Base-by-base conservation (phyloP, 148 eudicot species). In the Rhododendron williamsianum region DNA sequence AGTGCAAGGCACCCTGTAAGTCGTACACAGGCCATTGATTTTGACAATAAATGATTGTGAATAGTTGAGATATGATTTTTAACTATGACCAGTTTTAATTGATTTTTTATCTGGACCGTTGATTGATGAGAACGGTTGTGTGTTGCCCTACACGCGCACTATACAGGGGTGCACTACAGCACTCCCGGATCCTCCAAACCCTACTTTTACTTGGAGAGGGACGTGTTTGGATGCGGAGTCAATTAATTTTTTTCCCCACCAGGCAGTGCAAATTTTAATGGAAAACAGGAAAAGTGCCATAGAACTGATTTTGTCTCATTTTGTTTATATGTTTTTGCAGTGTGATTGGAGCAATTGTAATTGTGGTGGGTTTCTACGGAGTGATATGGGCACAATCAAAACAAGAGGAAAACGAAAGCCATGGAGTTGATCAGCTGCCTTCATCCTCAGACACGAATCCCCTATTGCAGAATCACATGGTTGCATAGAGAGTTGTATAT, bases 371-470 rank as follows among this genome's bases (percentile, higher is more conserved):
- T 9, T 88, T 88, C 54, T 88, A 88, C 78, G 87, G 85, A 43
- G 88, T 83, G 52, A 83, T 88, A 10, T 88, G 90, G 90, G 76
- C 90, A 30, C 90, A 88, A 60, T 80, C 88, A 43, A 88, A 86
- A 79, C 88, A 83, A 74, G 52, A 82, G 36, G 78, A 76, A 13
- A 79, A 76, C 51, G 76, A n/a, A 58, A 45, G 7, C 2, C n/a
- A 58, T 54, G 5, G 35, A 23, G 19, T 33, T 27, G 58, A 82
- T 72, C 2, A 16, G 46, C 76, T 82, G 80, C 81, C 84, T 51
- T 85, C 80, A 4, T 82, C 88, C 38, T 86, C 85, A 30, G 43
- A 46, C 18, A 83, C 67, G 18, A 19, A 43, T 2, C 85, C 85
- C 27, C 82, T 86, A 3, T 18, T 86, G 78, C 71, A 74, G 18